phyloP scores from a whole-genome alignment of 306 rosid species.

The Trifolium fragiferum region DNA sequence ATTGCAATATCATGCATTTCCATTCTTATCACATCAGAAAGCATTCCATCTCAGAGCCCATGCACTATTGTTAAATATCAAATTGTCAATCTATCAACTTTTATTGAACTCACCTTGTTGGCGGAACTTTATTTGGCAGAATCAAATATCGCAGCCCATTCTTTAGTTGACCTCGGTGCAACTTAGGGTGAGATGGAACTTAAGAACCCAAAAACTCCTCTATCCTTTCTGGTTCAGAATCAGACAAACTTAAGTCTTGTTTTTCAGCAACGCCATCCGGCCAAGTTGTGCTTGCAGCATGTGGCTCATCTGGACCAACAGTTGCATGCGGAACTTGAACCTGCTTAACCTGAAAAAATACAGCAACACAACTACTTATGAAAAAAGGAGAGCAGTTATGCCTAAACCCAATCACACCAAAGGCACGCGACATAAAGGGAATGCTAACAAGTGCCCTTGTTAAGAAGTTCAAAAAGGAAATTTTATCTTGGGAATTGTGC shows the following conservation, averaged over 20 bases:
- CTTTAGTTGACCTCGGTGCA: conserved; percentile 80
- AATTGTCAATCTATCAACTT: conserved; percentile 14
- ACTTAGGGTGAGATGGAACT: conserved; percentile 89
- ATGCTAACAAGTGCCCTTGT: too few species aligned
- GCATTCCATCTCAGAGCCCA: conserved; percentile 8
- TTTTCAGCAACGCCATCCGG: conserved; percentile 79
- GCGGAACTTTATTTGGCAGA: conserved; percentile 93
- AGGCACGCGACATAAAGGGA: neutral
- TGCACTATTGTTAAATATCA: neutral
- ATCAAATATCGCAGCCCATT: conserved; percentile 86
- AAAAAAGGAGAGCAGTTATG: neutral
- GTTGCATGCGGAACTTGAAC: conserved; percentile 64
- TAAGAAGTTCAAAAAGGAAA: too few species aligned
- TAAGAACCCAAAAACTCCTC: conserved; percentile 71
- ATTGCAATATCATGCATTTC: conserved; percentile 19
- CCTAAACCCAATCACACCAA: conserved; percentile 21
- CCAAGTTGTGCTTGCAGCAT: conserved; percentile 87
- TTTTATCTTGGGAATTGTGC: too few species aligned
- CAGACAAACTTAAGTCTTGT: conserved; percentile 60
- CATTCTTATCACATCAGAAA: neutral
- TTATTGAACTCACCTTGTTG: conserved; percentile 62
- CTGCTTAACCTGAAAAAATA: conserved; percentile 49
- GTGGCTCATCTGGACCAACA: conserved; percentile 96
- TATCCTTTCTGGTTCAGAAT: conserved; percentile 58
- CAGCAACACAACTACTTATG: conserved; percentile 22